phyloP scores from a whole-genome alignment of 2,329 filamentous ascomycete genomes.

The Penicillium frequentans region DNA sequence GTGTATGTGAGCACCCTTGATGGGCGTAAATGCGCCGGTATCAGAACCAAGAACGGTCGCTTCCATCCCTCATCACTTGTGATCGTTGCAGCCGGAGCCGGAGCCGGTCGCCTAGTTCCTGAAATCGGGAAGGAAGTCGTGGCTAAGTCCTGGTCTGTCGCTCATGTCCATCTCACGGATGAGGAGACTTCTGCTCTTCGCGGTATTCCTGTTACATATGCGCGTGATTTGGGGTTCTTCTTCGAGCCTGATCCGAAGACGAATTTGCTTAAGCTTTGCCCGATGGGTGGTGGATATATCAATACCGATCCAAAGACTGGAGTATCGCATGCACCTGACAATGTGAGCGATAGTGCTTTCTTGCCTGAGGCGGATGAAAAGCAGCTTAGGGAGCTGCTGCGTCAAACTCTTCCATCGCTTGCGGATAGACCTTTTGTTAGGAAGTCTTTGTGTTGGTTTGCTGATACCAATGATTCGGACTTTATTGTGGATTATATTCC shows the following conservation, averaged over 20 bases:
- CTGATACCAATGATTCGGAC: constrained; percentile 61
- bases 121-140: constrained; percentile 52
- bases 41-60: constrained; percentile 41
- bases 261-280: constrained; percentile 60
- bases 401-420: constrained; percentile 54
- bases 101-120: constrained; percentile 50
- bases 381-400: constrained; percentile 52
- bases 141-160: constrained; percentile 61
- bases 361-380: constrained; percentile 56
- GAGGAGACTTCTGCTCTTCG: constrained; percentile 55
- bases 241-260: constrained; percentile 64
- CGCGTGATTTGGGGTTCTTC: constrained; percentile 63
- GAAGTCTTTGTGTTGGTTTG: constrained; percentile 63
- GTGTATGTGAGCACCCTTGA: constrained; percentile 30
- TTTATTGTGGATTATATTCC: constrained; percentile 63
- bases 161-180: constrained; percentile 58
- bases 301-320: constrained; percentile 49
- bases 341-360: constrained; percentile 42
- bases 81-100: constrained; percentile 56
- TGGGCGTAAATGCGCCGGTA: constrained; percentile 28
- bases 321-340: constrained; percentile 45
- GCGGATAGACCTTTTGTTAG: constrained; percentile 58
- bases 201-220: constrained; percentile 62
- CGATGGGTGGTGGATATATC: constrained; percentile 57
- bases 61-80: constrained; percentile 42